These are phyloP conservation scores for Hyaloscypha finlandica DNA, from an alignment of 495 filamentous ascomycete species.

Conservation along the genomic window DNA sequence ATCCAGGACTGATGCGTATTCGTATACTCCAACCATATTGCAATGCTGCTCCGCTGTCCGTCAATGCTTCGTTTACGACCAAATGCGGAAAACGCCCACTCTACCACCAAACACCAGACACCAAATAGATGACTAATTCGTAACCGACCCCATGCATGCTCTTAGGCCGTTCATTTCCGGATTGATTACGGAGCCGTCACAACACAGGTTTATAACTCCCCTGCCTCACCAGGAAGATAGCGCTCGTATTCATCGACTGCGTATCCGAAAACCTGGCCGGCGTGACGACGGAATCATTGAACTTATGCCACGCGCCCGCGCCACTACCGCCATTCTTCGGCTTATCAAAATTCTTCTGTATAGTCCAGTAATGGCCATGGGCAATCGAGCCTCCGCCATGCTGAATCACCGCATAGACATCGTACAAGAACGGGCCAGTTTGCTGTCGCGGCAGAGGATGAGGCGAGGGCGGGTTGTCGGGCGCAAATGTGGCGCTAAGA, in stretches of 20 bases:
- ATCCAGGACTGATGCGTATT: too few relatives aligned
- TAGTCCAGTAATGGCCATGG: constrained; percentile 47
- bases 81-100: too few relatives aligned
- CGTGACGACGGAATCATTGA: constrained; percentile 8
- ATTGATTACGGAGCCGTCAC: background rate
- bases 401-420: constrained; percentile 50
- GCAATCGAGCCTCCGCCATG: constrained; percentile 25
- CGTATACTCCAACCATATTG: too few relatives aligned
- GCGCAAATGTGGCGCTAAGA: background rate
- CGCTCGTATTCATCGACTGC: background rate
- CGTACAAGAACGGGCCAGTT: constrained; percentile 37
- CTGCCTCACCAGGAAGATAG: background rate
- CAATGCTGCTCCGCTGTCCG: too few relatives aligned
- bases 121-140: too few relatives aligned
- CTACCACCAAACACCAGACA: too few relatives aligned
- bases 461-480: background rate
- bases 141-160: too few relatives aligned
- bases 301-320: constrained; percentile 21
- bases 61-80: too few relatives aligned
- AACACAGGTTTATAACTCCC: background rate
- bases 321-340: background rate
- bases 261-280: background rate
- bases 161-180: too few relatives aligned
- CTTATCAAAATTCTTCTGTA: constrained; percentile 18
- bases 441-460: constrained; percentile 26